Conservation (phyloP, 2,329 filamentous ascomycete genomes). For the Ramichloridium luteum region DNA sequence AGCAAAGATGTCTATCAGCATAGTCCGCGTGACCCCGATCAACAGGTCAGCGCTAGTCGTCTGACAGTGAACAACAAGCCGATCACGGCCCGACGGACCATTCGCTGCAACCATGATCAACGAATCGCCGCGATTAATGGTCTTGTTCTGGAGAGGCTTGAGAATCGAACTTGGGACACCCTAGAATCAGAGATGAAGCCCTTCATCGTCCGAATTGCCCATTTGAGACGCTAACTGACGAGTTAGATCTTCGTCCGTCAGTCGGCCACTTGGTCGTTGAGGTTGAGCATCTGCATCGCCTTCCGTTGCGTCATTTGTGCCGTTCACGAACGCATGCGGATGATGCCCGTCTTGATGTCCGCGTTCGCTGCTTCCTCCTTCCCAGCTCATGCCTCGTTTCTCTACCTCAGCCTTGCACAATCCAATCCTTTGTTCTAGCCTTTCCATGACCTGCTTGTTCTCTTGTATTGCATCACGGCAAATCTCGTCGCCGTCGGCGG, state of each 20-base stretch:
- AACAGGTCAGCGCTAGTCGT: too few species aligned
- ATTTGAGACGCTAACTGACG: slow-evolving; percentile 45
- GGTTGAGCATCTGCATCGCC: slow-evolving; percentile 6
- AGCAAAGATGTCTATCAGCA: too few species aligned
- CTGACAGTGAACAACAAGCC: too few species aligned
- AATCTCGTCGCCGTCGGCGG: slow-evolving; percentile 50
- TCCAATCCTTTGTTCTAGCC: background rate
- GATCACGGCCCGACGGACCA: too few species aligned
- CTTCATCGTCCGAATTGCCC: slow-evolving; percentile 38
- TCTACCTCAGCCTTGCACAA: slow-evolving; percentile 20
- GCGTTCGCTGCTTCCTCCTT: slow-evolving; percentile 18
- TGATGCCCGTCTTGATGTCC: slow-evolving; percentile 7
- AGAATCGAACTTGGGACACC: too few species aligned
- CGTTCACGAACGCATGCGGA: background rate
- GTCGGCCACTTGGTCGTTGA: slow-evolving; percentile 30
- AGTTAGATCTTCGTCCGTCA: slow-evolving; percentile 49
- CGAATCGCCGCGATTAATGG: too few species aligned
- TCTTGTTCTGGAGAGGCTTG: too few species aligned
- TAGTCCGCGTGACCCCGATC: too few species aligned
- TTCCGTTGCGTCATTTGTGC: slow-evolving; percentile 12
- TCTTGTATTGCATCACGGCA: slow-evolving; percentile 50
- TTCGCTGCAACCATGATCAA: too few species aligned
- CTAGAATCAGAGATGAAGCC: slow-evolving; percentile 53
- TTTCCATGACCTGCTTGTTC: background rate
- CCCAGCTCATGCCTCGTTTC: slow-evolving; percentile 46